Evolutionary conservation across 495 filamentous ascomycete genomes (phyloP), one percentile per base, ranked within the genome.

Genomic region (Cercophora sp.): DNA sequence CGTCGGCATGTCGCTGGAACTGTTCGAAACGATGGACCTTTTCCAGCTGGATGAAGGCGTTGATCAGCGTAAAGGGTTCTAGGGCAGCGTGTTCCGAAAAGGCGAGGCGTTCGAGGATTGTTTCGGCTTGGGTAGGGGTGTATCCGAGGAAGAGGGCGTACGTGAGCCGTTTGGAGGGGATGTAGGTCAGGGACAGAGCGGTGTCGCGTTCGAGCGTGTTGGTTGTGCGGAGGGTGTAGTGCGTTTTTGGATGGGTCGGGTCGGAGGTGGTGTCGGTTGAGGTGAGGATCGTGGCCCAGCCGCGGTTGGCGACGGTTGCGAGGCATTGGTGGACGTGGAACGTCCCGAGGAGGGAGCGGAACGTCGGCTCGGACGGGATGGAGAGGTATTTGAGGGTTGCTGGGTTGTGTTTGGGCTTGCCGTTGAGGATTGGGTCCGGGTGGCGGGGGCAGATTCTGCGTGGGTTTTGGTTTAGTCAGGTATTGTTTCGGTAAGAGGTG

Each of bases 1-100:
- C 41, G n/a, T 47, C 34, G 18, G 23, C 51, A 16, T 54, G 36
- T 5, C 20, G 32, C 29, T 47, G 23, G 22, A 54, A 41, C n/a
- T 54, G 34, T 9, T 54, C 41, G 41, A 54, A 54, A 19, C 51
- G 41, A 0, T 39, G n/a, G 6, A 37, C 16, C 19, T 54, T 54
- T 18, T 51, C 48, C 2, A 51, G 19, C 48, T 51, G 35, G 32
- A 51, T 37, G 48, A 51, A 51, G 8, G 48, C n/a, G 22, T 51
- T 51, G 48, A 51, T 51, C 1, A 51, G 35, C 1, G 35, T 51
- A 36, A 41, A 51, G 20, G 48, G 48, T 15, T 40, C 20, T 0
- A 39, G 23, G 8, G 13, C n/a, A 36, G 34, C 48, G 23, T 51
- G 48, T 15, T 29, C 48, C 15, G 48, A 20, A n/a, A 27, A 51